Conservation (phyloP, 1,284 basidiomycete genomes). For the Cryptococcus amylolentus region DNA sequence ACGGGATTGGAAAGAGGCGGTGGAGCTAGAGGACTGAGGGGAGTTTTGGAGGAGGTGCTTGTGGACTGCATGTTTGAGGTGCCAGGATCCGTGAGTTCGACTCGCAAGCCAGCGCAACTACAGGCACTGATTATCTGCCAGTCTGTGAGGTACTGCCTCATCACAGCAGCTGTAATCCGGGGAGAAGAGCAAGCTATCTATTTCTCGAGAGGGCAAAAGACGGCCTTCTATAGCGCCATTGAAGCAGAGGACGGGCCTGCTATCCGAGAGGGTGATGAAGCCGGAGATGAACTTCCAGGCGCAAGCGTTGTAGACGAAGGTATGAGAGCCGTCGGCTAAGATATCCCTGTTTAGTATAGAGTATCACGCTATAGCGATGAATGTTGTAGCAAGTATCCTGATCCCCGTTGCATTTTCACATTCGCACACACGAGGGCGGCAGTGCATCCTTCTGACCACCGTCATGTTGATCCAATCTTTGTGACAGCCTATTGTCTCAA, state of each 20-base stretch:
- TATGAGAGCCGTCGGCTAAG: too few species aligned
- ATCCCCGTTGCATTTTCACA: too few species aligned
- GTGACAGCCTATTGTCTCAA: too few species aligned
- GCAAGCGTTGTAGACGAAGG: too few species aligned
- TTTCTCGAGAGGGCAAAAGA: conserved; percentile 60
- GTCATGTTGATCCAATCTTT: too few species aligned
- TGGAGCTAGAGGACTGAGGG: conserved; percentile 81
- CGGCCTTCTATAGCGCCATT: conserved; percentile 57
- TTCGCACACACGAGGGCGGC: too few species aligned
- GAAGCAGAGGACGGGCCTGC: conserved; percentile 54
- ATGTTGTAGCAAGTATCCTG: too few species aligned
- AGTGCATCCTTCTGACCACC: too few species aligned
- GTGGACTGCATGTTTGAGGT: conserved; percentile 84
- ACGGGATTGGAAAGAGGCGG: conserved; percentile 75
- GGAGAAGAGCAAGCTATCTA: conserved; percentile 58
- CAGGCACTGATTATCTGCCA: conserved; percentile 30
- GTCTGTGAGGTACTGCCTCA: conserved; percentile 62
- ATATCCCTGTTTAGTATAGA: too few species aligned
- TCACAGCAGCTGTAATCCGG: conserved; percentile 57
- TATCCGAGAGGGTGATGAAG: too few species aligned
- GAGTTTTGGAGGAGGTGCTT: conserved; percentile 83
- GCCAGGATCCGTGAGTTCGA: conserved; percentile 66
- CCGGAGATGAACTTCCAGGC: too few species aligned
- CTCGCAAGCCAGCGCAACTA: conserved; percentile 1
- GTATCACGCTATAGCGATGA: too few species aligned